phyloP scores from a whole-genome alignment of 1,284 basidiomycete species.

The Chalciporus sp. region DNA sequence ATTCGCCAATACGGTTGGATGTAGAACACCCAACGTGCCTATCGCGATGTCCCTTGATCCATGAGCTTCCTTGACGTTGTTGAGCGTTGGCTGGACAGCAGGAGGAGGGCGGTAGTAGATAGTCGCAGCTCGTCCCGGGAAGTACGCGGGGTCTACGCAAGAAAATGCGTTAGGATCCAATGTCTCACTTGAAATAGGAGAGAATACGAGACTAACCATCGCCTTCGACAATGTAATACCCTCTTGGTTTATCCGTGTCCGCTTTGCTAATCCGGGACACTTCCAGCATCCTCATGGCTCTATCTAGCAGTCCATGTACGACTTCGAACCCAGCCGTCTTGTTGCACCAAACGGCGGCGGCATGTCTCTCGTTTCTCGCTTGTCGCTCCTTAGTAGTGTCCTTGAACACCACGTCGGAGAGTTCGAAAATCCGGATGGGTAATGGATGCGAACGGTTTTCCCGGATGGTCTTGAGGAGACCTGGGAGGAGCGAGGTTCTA shows the following conservation, averaged over 20 bases:
- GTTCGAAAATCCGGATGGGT: conserved; percentile 93
- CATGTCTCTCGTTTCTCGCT: conserved; percentile 84
- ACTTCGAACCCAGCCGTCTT: conserved; percentile 97
- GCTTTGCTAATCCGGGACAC: conserved; percentile 74
- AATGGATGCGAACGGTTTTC: conserved; percentile 95
- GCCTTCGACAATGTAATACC: conserved; percentile 92
- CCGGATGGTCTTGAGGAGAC: conserved; percentile 94
- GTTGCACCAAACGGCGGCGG: conserved; percentile 94
- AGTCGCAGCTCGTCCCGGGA: conserved; percentile 91
- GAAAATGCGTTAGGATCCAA: conserved; percentile 5
- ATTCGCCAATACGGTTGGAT: conserved; percentile 87
- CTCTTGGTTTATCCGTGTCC: conserved; percentile 60
- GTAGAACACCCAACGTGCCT: conserved; percentile 86
- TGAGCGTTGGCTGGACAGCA: conserved; percentile 6
- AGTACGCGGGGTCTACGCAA: conserved; percentile 81
- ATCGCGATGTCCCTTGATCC: conserved; percentile 63
- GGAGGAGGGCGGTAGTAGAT: conserved; percentile 81
- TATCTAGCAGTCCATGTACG: conserved; percentile 92
- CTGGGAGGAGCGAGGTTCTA: conserved; percentile 92
- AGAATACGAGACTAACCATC: conserved; percentile 56
- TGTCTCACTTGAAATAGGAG: neutral
- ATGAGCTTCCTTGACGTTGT: conserved; percentile 28
- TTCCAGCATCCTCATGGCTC: conserved; percentile 93
- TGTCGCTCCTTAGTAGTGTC: conserved; percentile 80
- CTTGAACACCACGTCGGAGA: conserved; percentile 92